These are phyloP conservation scores for Plasmodium vivax DNA, from an alignment of 169 alveolate species.

Conservation along the genomic window DNA sequence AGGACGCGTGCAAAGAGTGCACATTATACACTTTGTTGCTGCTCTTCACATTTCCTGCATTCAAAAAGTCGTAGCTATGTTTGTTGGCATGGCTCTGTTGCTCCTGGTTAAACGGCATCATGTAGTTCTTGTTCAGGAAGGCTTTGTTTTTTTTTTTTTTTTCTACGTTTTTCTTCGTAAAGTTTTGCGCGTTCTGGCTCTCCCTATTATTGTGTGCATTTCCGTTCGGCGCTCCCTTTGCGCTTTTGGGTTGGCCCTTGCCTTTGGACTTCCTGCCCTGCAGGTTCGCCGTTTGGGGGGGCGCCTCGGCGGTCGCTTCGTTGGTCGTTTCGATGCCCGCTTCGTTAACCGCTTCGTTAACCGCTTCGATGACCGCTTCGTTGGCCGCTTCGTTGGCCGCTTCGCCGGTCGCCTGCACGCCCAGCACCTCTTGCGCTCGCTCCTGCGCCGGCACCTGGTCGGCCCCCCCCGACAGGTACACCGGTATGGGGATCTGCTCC, in stretches of 20 bases:
- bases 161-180: constrained; percentile 13
- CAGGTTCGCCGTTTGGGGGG: background rate
- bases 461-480: constrained; percentile 14
- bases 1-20: background rate
- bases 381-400: no score
- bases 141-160: constrained; percentile 33
- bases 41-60: background rate
- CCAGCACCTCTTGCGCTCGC: background rate
- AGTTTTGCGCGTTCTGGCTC: background rate
- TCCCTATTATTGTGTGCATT: background rate
- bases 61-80: background rate
- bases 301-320: background rate
- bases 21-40: constrained; percentile 3
- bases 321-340: background rate
- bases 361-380: background rate
- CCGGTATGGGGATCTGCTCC: constrained; percentile 57
- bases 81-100: background rate
- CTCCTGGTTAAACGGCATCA: constrained; percentile 5
- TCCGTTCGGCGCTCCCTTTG: background rate
- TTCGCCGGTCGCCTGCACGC: no score
- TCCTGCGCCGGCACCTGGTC: background rate
- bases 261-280: background rate
- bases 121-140: constrained; percentile 9
- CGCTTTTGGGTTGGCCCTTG: background rate
- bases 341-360: background rate